Conservation (phyloP, 305 asterid species). For the Solanum hybrid region DNA sequence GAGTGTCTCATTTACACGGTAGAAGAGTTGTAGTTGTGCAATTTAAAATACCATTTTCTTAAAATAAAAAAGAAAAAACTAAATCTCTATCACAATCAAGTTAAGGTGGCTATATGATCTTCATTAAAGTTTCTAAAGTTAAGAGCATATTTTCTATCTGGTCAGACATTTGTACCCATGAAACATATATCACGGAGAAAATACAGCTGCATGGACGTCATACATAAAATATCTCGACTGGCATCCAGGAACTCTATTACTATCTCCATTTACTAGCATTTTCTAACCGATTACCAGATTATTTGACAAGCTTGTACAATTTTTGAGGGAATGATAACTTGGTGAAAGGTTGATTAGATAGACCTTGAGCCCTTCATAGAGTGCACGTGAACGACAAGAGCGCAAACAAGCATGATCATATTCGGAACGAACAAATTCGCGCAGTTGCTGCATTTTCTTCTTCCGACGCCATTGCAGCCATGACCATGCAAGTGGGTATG, state of each 20-base stretch:
- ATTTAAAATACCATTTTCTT: background rate
- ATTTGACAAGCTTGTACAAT: background rate
- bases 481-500: conserved; percentile 83
- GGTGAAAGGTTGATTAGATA: background rate
- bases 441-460: conserved; percentile 62
- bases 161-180: background rate
- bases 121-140: background rate
- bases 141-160: background rate
- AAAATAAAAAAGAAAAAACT: background rate
- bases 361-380: conserved; percentile 89
- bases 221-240: background rate
- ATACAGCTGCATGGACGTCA: background rate
- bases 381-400: conserved; percentile 91
- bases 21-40: background rate
- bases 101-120: background rate
- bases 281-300: background rate
- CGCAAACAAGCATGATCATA: conserved; percentile 93
- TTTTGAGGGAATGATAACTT: background rate
- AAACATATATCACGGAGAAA: conserved; percentile 8
- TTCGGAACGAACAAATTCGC: conserved; percentile 87
- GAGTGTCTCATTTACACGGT: background rate
- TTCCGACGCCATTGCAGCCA: conserved; percentile 82
- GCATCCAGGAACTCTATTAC: background rate
- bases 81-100: background rate
- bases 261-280: background rate